These are phyloP conservation scores for Yarrowia porcina DNA, from an alignment of 805 yeast genomes.

Conservation along the genomic window DNA sequence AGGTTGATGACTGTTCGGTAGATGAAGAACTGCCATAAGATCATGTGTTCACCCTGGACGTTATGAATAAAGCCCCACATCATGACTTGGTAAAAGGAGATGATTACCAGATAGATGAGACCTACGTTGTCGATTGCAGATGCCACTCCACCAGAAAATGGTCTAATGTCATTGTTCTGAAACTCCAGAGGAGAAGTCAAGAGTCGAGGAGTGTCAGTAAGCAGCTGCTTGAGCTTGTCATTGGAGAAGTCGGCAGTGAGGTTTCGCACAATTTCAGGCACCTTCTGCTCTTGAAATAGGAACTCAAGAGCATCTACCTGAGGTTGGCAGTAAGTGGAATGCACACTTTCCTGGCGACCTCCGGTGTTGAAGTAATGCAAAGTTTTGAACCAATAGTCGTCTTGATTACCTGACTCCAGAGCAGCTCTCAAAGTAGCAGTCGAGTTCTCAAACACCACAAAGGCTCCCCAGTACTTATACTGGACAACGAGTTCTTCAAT, in stretches of 20 bases:
- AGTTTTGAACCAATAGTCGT: conserved; percentile 33
- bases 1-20: conserved; percentile 3
- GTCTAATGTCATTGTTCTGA: conserved; percentile 34
- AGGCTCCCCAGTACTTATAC: conserved; percentile 61
- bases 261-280: conserved; percentile 32
- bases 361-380: conserved; percentile 29
- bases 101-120: conserved; percentile 63
- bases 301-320: conserved; percentile 42
- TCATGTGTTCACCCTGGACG: background rate
- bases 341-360: conserved; percentile 41
- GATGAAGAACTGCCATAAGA: conserved; percentile 11
- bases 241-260: conserved; percentile 29
- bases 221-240: background rate
- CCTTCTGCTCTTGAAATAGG: conserved; percentile 33
- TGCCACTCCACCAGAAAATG: conserved; percentile 38
- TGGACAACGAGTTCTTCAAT: conserved; percentile 48
- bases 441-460: conserved; percentile 52
- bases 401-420: conserved; percentile 32
- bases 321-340: conserved; percentile 46
- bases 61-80: conserved; percentile 26
- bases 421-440: conserved; percentile 44
- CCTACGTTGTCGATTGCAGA: conserved; percentile 47
- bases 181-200: conserved; percentile 39
- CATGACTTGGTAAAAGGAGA: conserved; percentile 67
- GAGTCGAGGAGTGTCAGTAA: conserved; percentile 33